These are phyloP conservation scores for Penstemon davidsonii DNA, from an alignment of 257 asterid species.

Conservation along the genomic window DNA sequence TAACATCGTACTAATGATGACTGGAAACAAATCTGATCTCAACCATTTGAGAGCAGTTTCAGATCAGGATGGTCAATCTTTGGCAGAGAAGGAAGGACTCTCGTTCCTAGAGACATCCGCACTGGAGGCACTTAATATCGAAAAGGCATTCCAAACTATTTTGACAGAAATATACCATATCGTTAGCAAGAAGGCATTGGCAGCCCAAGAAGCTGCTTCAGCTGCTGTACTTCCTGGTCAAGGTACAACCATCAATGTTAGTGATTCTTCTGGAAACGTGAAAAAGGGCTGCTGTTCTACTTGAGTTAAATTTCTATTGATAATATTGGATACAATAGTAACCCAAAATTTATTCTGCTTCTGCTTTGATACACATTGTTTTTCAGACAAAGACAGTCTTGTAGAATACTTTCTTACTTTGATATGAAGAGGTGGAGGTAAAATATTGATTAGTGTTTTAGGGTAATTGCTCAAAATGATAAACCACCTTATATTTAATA, in stretches of 20 bases:
- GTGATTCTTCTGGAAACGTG: slow-evolving; percentile 6
- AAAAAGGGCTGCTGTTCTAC: slow-evolving; percentile 15
- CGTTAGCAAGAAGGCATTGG: slow-evolving; percentile 23
- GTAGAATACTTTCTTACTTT: neutral
- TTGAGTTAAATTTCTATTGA: slow-evolving; percentile 2
- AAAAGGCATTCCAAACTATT: slow-evolving; percentile 21
- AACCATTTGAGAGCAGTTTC: slow-evolving; percentile 23
- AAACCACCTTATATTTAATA: neutral
- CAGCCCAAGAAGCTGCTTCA: slow-evolving; percentile 22
- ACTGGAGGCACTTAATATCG: slow-evolving; percentile 17
- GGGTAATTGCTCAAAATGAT: neutral
- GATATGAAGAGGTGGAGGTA: neutral
- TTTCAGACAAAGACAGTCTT: neutral
- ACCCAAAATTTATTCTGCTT: neutral
- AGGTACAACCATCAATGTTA: slow-evolving; percentile 19
- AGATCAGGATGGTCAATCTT: slow-evolving; percentile 19
- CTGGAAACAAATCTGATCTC: slow-evolving; percentile 23
- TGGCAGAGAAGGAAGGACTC: slow-evolving; percentile 26
- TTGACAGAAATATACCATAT: slow-evolving; percentile 16
- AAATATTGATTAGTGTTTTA: neutral
- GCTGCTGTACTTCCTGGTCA: slow-evolving; percentile 15
- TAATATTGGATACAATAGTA: slow-evolving; percentile 1
- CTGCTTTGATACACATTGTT: neutral
- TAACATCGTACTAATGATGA: slow-evolving; percentile 15
- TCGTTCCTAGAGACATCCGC: slow-evolving; percentile 22